These are phyloP conservation scores for Emmonsia crescens DNA, from an alignment of 2,329 filamentous ascomycete genomes.

Conservation along the genomic window DNA sequence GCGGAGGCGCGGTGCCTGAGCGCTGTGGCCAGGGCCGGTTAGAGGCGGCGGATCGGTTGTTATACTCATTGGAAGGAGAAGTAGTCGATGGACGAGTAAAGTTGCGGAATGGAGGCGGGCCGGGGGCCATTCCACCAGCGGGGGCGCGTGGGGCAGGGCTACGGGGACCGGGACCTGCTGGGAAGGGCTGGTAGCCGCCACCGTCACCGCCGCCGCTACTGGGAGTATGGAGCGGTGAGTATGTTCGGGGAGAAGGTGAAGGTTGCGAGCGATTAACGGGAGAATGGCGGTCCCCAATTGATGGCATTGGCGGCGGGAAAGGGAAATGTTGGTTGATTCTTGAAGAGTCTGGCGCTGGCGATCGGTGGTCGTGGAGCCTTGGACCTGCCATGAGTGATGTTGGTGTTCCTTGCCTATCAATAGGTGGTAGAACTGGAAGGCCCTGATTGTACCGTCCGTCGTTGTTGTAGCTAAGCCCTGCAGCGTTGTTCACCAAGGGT, in stretches of 20 bases:
- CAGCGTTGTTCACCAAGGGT: slow-evolving; percentile 30
- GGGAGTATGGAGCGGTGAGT: slow-evolving; percentile 5
- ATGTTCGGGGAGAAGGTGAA: slow-evolving; percentile 10
- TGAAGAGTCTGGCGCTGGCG: slow-evolving; percentile 11
- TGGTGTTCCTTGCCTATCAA: slow-evolving; percentile 44
- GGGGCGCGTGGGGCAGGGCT: slow-evolving; percentile 3
- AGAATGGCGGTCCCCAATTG: slow-evolving; percentile 9
- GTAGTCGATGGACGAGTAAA: slow-evolving; percentile 15
- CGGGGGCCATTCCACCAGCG: slow-evolving; percentile 2
- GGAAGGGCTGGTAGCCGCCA: slow-evolving; percentile 9
- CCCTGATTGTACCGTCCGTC: slow-evolving; percentile 23
- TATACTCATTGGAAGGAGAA: slow-evolving; percentile 17
- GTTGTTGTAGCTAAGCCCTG: slow-evolving; percentile 10
- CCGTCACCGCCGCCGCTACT: not conserved
- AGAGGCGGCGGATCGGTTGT: slow-evolving; percentile 13
- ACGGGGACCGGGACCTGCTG: slow-evolving; percentile 1
- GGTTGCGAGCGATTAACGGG: slow-evolving; percentile 10
- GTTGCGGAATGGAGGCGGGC: slow-evolving; percentile 13
- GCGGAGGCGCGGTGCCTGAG: slow-evolving; percentile 17
- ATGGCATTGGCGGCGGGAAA: slow-evolving; percentile 9
- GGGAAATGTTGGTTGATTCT: slow-evolving; percentile 18
- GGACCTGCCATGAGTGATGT: slow-evolving; percentile 28
- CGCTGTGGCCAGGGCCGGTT: slow-evolving; percentile 4
- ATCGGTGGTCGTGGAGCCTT: not conserved
- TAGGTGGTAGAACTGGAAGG: slow-evolving; percentile 5